A percentile compares a stretch with the other conserved stretches of the same genome.
phyloP scores from a whole-genome alignment of 305 asterid species.

The Fraxinus angustifolia region DNA sequence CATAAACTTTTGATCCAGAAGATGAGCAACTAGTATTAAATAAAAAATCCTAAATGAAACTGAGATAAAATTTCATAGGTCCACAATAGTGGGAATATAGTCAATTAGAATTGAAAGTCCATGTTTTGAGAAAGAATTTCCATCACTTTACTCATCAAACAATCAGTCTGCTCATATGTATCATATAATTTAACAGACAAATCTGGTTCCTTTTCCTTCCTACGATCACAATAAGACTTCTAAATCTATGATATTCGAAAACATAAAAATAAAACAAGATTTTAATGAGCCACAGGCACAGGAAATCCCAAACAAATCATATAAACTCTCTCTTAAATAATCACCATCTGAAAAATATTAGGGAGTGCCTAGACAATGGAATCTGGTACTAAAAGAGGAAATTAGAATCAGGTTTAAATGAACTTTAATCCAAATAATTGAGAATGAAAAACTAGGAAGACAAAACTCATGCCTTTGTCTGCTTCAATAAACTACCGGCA shows the following conservation, averaged over 20 bases:
- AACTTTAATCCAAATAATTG: constrained; percentile 12
- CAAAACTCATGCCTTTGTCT: constrained; percentile 48
- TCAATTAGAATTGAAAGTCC: not conserved
- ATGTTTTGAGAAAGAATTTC: not conserved
- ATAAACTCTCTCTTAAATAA: not conserved
- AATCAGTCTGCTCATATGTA: not conserved
- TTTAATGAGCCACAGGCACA: constrained; percentile 1
- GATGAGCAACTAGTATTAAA: not conserved
- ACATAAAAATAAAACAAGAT: not conserved
- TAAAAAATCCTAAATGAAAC: not conserved
- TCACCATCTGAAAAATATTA: not conserved
- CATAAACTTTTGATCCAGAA: not conserved
- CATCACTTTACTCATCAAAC: not conserved
- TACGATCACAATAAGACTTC: not conserved
- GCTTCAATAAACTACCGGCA: constrained; percentile 45
- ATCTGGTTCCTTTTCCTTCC: not conserved
- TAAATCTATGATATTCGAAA: constrained; percentile 6
- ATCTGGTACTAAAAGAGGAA: not conserved
- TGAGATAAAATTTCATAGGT: not conserved
- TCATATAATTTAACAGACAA: not conserved
- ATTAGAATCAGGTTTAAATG: constrained; percentile 11
- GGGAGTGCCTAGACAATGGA: not conserved
- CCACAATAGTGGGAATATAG: not conserved
- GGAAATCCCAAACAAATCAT: constrained; percentile 9
- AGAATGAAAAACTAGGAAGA: constrained; percentile 22